Evolutionary conservation across 345 rosid species (phyloP), one percentile per base, ranked within the genome.

Genomic region (Passiflora organensis): DNA sequence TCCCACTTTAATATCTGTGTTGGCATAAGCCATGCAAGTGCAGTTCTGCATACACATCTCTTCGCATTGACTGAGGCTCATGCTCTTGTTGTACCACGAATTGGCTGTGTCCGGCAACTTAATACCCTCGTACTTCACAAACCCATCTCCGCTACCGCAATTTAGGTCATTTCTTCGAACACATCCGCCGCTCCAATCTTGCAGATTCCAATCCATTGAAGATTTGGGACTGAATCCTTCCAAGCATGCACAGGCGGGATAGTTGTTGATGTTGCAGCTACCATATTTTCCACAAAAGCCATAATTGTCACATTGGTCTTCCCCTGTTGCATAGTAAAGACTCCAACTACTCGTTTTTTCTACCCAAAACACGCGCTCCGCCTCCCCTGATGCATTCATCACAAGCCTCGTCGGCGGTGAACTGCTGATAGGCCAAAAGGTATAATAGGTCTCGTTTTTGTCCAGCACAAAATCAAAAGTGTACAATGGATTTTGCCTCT

Each of bases 151-250:
- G 19, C 4, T 55, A 1, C 11, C 5, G 23, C 62, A 49, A 37
- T 28, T 23, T 47, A 68, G 22, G 6, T 44, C 39, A 43, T 15
- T 49, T 9, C 28, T 42, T 24, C 58, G 17, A 24, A 13, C 17
- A 9, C 72, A 61, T 15, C 67, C 72, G 9, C 39, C 32, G 3
- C 62, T 32, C 55, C 60, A 68, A 19, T 67, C 71, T 6, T 32
- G 50, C 5, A 32, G 38, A 17, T 50, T 48, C 71, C 71, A 67
- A 6, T 37, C 72, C 11, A 32, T 37, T 0, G 42, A 12, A 2
- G 66, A 68, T 43, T 44, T 55, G 14, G 72, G 67, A 16, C 21
- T 23, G 21, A 68, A 68, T 45, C 72, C 72, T 11, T 61, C 67
- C 4, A 68, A 15, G 37, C 72, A 68, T 20, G 36, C 23, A 14